Conservation (phyloP, 768 basidiomycete species). For the Hebeloma cylindrosporum region DNA sequence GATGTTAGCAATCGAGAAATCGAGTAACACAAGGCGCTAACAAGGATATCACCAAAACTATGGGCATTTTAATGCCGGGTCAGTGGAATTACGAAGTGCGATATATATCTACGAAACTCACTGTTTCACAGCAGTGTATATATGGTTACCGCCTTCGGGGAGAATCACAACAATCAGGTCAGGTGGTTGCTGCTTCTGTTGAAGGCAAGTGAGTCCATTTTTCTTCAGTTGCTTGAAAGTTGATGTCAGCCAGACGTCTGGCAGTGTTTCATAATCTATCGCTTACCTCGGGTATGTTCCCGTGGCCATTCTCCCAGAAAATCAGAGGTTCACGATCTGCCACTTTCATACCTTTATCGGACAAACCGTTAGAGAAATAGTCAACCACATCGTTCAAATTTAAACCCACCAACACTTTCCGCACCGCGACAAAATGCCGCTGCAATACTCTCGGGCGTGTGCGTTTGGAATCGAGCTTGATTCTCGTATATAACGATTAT, state of each 20-base stretch:
- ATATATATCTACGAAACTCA: slow-evolving; percentile 36
- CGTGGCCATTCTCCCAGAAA: slow-evolving; percentile 59
- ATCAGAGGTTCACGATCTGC: slow-evolving; percentile 45
- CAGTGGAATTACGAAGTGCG: not conserved
- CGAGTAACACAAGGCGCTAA: slow-evolving; percentile 6
- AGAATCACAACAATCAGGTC: slow-evolving; percentile 66
- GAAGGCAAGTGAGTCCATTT: slow-evolving; percentile 47
- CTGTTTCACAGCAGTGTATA: slow-evolving; percentile 81
- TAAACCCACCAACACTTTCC: slow-evolving; percentile 53
- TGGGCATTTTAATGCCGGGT: no score
- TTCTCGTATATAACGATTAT: slow-evolving; percentile 65
- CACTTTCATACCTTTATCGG: slow-evolving; percentile 57
- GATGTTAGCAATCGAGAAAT: not conserved
- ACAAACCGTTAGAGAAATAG: slow-evolving; percentile 35
- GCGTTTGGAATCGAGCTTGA: slow-evolving; percentile 48
- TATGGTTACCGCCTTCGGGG: slow-evolving; percentile 69
- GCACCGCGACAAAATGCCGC: slow-evolving; percentile 48
- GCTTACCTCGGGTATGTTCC: slow-evolving; percentile 41
- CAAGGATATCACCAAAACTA: slow-evolving; percentile 63
- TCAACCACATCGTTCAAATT: slow-evolving; percentile 22
- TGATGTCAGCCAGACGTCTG: slow-evolving; percentile 28
- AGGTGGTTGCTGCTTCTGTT: slow-evolving; percentile 44
- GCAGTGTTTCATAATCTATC: not conserved
- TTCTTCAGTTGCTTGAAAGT: slow-evolving; percentile 44
- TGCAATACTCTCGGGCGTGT: slow-evolving; percentile 52